phyloP scores from a whole-genome alignment of 139 green algal species.

The Limnomonas spitsbergensis region DNA sequence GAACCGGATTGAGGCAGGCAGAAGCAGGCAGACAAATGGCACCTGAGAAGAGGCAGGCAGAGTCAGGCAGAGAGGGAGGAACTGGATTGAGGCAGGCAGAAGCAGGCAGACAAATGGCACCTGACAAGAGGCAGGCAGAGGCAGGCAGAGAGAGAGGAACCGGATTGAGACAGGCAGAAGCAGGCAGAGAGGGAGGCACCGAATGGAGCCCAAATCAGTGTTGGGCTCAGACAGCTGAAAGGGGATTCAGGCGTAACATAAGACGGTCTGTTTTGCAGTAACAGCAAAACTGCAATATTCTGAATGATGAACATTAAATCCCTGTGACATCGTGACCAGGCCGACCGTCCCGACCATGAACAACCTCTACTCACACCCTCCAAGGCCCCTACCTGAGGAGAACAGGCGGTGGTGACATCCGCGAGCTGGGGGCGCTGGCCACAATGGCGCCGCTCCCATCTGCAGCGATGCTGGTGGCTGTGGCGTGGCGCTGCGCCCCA shows the following conservation, averaged over 20 bases:
- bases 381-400: constrained; percentile 13
- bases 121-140: not conserved
- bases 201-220: too few species aligned
- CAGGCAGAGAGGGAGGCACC: not conserved
- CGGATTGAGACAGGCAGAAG: too few species aligned
- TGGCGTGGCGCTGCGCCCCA: not conserved
- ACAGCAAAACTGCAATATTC: too few species aligned
- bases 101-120: not conserved
- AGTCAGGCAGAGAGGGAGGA: not conserved
- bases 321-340: too few species aligned
- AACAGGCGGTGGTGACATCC: not conserved
- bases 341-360: too few species aligned
- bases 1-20: too few species aligned
- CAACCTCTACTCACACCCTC: too few species aligned
- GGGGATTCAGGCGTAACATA: too few species aligned
- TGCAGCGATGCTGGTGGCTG: not conserved
- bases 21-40: not conserved
- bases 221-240: too few species aligned
- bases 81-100: too few species aligned
- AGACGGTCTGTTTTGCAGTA: too few species aligned
- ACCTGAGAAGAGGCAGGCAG: not conserved
- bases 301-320: too few species aligned
- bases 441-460: not conserved
- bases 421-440: not conserved
- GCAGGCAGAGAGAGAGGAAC: not conserved